Evolutionary conservation across 345 rosid species (phyloP), one percentile per base, ranked within the genome.

Genomic region (Euphorbia lathyris): DNA sequence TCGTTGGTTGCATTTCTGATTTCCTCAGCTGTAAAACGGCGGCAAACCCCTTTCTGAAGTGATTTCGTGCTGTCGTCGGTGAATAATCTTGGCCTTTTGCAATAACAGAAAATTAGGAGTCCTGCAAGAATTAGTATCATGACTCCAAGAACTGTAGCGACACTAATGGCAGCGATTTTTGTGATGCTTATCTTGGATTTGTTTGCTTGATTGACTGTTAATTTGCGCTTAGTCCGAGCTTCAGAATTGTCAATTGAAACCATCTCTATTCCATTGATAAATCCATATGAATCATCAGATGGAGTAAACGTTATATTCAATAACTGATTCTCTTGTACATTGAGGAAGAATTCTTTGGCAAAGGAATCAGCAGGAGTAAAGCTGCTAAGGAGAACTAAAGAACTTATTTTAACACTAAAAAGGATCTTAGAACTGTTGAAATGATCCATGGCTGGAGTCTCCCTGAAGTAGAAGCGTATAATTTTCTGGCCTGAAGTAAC

Each of bases 221-320:
- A 32, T 57, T 27, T 58, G 2, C 40, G 40, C n/a, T 13, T 58
- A 13, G 63, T 20, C 12, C 11, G 26, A 25, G 32, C 59, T 9
- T 56, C 30, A 56, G 16, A 55, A 25, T 40, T 63, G 16, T 38
- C 57, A 75, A 80, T 71, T n/a, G 84, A 80, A 25, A 83, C 74
- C 13, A 83, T 32, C 64, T 83, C 82, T 4, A 83, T 72, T 22
- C 79, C 83, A 26, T 80, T 83, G 67, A 83, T 63, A 26, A 83
- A 73, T 25, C 80, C 82, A 20, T 61, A 78, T 5, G 86, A 36
- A 7, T 63, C 40, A 11, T 58, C 17, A 14, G 77, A 48, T 9
- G 88, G 86, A 9, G 6, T 58, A 71, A 88, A 83, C 0, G 77
- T 76, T 29, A 88, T 38, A 47, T 67, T 80, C 30, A 86, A 42